Base-by-base conservation (phyloP, 2,329 filamentous ascomycete species). In the Colletotrichum gloeosporioides region DNA sequence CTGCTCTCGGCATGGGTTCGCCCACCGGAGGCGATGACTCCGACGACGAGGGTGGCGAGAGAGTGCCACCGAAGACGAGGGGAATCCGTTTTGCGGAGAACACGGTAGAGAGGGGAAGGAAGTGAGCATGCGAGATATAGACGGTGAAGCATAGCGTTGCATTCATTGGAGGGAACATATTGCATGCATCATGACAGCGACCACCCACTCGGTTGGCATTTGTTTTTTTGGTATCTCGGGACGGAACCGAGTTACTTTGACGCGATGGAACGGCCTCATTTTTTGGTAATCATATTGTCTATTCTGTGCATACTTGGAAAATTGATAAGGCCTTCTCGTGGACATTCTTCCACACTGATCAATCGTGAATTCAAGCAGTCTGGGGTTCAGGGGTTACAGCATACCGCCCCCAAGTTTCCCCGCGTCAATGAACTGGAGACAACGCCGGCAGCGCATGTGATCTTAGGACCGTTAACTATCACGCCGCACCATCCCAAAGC, bases 61-160 rank as follows among this genome's bases (percentile, higher is more conserved):
- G 90, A 80, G 88, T 91, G 72, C 88, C 89, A 3, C 87, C 89
- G 2, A 81, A 86, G 27, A 87, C 88, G 76, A 88, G 89, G 53
- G 91, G 91, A 5, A 93, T 93, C 77, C 86, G 92, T 29, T 93
- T 93, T 81, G 92, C 91, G 5, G 92, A 93, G 29, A 73, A 15
- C 22, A 80, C 78, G 22, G 83, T 85, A 8, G 77, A 77, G 27
- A 72, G 77, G 34, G 78, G 77, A 49, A 69, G 78, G 32, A 77
- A 74, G 59, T 80, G 71, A 75, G 34, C 7, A 59, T 4, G 49
- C 31, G 15, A 57, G 32, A 44, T 36, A 73, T 73, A 73, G 64
- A 73, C 57, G 53, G 67, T 18, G 55, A 36, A 69, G 70, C 70
- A 73, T 76, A 73, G 73, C 73, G 70, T 76, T 73, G 73, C 70